These are phyloP conservation scores for Starmerella potacharoeniae DNA, from an alignment of 805 yeast species.

Conservation along the genomic window DNA sequence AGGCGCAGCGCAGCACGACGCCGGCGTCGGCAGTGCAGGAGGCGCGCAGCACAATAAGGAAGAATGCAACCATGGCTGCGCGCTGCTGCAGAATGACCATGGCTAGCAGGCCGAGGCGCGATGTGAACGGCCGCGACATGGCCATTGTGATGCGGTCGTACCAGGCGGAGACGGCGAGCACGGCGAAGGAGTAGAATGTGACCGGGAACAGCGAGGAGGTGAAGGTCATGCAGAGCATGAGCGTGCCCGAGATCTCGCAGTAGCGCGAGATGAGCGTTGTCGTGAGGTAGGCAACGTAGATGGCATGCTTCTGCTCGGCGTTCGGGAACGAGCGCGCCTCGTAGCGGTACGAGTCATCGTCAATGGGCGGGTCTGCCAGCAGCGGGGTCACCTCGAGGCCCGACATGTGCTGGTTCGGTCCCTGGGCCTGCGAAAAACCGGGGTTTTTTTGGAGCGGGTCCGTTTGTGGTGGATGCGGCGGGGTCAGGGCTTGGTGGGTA, in stretches of 20 bases:
- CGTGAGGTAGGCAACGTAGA: slow-evolving; percentile 15
- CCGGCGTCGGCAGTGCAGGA: background rate
- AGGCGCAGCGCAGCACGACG: background rate
- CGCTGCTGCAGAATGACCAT: slow-evolving; percentile 8
- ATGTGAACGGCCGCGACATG: slow-evolving; percentile 8
- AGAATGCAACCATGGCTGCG: slow-evolving; percentile 8
- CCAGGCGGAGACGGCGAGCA: slow-evolving; percentile 5
- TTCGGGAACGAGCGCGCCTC: slow-evolving; percentile 23
- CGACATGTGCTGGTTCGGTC: background rate
- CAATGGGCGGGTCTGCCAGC: slow-evolving; percentile 25
- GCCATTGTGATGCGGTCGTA: background rate
- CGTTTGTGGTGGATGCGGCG: background rate
- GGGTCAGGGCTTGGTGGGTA: background rate
- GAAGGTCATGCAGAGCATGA: slow-evolving; percentile 15
- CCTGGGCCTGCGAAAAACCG: background rate
- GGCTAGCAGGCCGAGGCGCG: slow-evolving; percentile 11
- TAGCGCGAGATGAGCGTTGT: slow-evolving; percentile 12
- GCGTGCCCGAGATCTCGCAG: slow-evolving; percentile 17
- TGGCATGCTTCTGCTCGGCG: slow-evolving; percentile 21
- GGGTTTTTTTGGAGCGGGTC: background rate
- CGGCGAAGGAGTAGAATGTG: slow-evolving; percentile 15
- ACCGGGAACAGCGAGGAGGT: slow-evolving; percentile 10
- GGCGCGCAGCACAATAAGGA: slow-evolving; percentile 1
- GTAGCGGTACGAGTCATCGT: slow-evolving; percentile 24
- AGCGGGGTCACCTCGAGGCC: slow-evolving; percentile 19